These are phyloP conservation scores for Aureobasidium sp. DNA, from an alignment of 2,329 filamentous ascomycete genomes.

Conservation along the genomic window DNA sequence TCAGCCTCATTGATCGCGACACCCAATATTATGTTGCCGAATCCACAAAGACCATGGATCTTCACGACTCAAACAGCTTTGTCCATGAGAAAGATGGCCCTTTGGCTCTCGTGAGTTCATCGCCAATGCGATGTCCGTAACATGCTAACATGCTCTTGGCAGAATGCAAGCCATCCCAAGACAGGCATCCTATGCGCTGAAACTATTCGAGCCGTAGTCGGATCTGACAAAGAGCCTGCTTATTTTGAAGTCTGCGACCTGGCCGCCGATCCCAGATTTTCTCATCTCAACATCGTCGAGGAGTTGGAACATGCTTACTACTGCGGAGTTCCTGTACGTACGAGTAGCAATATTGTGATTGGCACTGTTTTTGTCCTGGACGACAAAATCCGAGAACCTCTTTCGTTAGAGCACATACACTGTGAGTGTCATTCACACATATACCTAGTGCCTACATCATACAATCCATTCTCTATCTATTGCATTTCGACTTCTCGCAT, in stretches of 20 bases:
- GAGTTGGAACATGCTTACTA: conserved; percentile 29
- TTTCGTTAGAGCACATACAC: conserved; percentile 12
- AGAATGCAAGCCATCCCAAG: conserved; percentile 48
- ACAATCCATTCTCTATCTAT: not conserved
- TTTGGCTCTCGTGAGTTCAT: conserved; percentile 29
- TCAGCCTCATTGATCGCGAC: conserved; percentile 44
- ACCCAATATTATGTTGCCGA: conserved; percentile 48
- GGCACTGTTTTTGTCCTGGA: conserved; percentile 28
- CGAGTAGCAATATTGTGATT: conserved; percentile 29
- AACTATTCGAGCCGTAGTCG: conserved; percentile 35
- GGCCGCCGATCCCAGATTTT: conserved; percentile 25
- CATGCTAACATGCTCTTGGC: not conserved
- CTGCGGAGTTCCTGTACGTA: conserved; percentile 28
- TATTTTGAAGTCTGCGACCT: conserved; percentile 32
- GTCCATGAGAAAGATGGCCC: conserved; percentile 21
- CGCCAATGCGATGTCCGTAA: not conserved
- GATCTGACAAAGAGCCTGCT: conserved; percentile 25
- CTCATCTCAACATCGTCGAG: conserved; percentile 24
- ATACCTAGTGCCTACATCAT: not conserved
- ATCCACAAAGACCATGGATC: conserved; percentile 41
- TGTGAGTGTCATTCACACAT: conserved; percentile 15
- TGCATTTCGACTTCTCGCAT: not conserved
- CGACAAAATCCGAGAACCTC: conserved; percentile 20
- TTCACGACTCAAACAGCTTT: conserved; percentile 22
- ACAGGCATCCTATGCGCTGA: conserved; percentile 52